Percentiles rank a stretch among this genome's conserved stretches.
Conservation (phyloP, 2,329 filamentous ascomycete species). For the Claviceps paspali region DNA sequence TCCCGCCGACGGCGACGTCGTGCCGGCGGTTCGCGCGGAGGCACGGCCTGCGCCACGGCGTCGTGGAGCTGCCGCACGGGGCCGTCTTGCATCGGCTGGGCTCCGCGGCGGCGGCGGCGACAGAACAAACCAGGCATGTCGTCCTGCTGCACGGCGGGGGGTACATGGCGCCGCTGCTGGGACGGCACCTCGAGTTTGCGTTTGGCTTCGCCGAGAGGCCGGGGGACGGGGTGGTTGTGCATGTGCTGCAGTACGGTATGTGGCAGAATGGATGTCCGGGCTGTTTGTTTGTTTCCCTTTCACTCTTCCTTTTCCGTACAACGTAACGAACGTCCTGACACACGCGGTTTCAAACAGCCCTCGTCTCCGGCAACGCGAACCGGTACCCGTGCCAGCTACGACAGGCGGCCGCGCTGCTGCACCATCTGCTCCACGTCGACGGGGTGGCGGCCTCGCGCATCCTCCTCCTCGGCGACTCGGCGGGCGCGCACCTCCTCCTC, state of each 20-base stretch:
- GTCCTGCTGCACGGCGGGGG: slow-evolving; percentile 5
- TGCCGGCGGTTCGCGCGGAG: slow-evolving; percentile 2
- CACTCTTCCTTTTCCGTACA: background rate
- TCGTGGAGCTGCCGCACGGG: slow-evolving; percentile 1
- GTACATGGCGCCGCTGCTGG: slow-evolving; percentile 3
- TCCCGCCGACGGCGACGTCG: background rate
- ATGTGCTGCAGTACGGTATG: slow-evolving; percentile 4
- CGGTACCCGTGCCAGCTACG: slow-evolving; percentile 4
- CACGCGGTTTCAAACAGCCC: no score
- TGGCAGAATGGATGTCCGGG: no score
- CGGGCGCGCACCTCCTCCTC: slow-evolving; percentile 3
- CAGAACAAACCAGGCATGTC: no score
- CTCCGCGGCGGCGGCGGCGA: no score
- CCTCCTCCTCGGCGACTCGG: slow-evolving; percentile 4
- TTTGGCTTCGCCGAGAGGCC: slow-evolving; percentile 1
- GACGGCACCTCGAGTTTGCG: slow-evolving; percentile 2
- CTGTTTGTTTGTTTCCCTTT: background rate
- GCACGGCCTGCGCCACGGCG: background rate
- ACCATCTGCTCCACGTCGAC: background rate
- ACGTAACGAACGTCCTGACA: no score
- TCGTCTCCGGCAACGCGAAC: background rate
- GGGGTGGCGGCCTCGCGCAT: slow-evolving; percentile 1
- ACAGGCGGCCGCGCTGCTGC: slow-evolving; percentile 1
- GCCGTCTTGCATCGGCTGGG: slow-evolving; percentile 2
- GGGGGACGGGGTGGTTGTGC: background rate